Conservation (phyloP, 1,139 yeast genomes). For the Blastobotrys arbuscula region DNA sequence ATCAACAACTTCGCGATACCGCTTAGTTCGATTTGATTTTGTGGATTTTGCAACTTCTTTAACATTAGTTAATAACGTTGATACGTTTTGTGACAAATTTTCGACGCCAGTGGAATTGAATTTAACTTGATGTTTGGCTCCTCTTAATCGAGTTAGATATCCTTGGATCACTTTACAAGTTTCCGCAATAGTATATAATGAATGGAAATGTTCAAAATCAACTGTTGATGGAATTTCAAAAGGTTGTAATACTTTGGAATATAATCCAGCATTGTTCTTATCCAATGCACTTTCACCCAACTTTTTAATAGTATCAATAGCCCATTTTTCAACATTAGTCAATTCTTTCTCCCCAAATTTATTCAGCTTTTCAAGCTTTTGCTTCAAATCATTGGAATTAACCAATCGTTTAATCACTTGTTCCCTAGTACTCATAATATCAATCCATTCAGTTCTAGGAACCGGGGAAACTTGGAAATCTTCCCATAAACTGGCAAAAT, state of each 20-base stretch:
- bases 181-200: constrained; percentile 29
- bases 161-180: constrained; percentile 25
- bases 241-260: constrained; percentile 14
- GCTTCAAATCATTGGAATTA: constrained; percentile 17
- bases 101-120: constrained; percentile 14
- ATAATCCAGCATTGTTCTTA: constrained; percentile 13
- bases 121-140: constrained; percentile 21
- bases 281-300: constrained; percentile 20
- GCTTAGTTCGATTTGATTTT: constrained; percentile 19
- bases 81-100: constrained; percentile 12
- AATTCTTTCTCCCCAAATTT: constrained; percentile 11
- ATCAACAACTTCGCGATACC: constrained; percentile 16
- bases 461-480: constrained; percentile 21
- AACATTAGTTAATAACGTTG: constrained; percentile 13
- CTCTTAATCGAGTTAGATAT: constrained; percentile 21
- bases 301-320: constrained; percentile 22
- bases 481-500: constrained; percentile 27
- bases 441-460: constrained; percentile 24
- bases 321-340: constrained; percentile 33
- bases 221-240: neutral
- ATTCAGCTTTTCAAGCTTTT: constrained; percentile 13
- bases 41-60: constrained; percentile 18
- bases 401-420: constrained; percentile 22
- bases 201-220: constrained; percentile 31
- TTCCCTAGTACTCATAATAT: constrained; percentile 22